Conservation (phyloP, 2,329 filamentous ascomycete species). For the Ceratocystiopsis minuta region DNA sequence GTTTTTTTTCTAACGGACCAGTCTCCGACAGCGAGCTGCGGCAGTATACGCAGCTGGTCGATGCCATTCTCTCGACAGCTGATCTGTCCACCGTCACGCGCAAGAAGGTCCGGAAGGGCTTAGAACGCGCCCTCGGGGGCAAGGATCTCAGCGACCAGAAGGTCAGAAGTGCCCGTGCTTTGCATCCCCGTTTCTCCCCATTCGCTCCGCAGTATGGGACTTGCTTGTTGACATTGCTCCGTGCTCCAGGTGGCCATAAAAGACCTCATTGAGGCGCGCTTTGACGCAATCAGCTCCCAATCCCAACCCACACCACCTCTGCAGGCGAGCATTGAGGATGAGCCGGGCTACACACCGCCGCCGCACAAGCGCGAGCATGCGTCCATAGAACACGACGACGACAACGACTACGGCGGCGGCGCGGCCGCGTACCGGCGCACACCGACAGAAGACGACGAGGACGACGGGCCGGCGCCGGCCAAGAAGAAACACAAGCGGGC, state of each 20-base stretch:
- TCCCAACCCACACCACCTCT: constrained; percentile 23
- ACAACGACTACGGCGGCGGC: constrained; percentile 14
- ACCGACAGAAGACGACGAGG: constrained; percentile 7
- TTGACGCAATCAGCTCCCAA: constrained; percentile 46
- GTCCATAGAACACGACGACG: constrained; percentile 13
- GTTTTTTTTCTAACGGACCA: constrained; percentile 14
- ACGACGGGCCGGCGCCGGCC: constrained; percentile 23
- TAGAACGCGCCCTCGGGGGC: constrained; percentile 35
- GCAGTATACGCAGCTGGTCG: constrained; percentile 40
- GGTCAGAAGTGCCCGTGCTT: constrained; percentile 17
- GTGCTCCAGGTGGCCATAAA: constrained; percentile 45
- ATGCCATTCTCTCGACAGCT: constrained; percentile 37
- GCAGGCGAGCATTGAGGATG: constrained; percentile 10
- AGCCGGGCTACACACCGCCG: too few species aligned
- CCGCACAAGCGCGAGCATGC: too few species aligned
- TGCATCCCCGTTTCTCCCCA: neutral
- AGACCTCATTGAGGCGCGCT: constrained; percentile 52
- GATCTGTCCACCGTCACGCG: constrained; percentile 45
- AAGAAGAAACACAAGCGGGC: constrained; percentile 53
- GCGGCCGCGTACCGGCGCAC: constrained; percentile 14
- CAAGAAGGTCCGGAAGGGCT: constrained; percentile 40
- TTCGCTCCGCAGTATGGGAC: too few species aligned
- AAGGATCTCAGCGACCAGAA: constrained; percentile 42
- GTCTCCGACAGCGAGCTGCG: constrained; percentile 31
- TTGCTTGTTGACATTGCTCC: neutral